These are phyloP conservation scores for Saccharomycopsis fermentans DNA, from an alignment of 805 yeast genomes.

Conservation along the genomic window DNA sequence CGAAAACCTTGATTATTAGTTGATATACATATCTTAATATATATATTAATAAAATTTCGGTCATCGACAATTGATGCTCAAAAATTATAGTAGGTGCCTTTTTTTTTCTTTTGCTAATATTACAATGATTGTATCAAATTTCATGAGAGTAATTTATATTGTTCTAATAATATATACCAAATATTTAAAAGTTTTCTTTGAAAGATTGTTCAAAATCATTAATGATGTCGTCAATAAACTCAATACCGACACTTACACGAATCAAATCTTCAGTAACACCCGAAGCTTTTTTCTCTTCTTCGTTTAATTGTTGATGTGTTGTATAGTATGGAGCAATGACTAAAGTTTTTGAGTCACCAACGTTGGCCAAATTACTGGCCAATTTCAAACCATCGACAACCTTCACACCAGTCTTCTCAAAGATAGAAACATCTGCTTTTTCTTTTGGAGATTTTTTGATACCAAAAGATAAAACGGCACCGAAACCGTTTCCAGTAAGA, in stretches of 20 bases:
- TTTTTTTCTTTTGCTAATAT: not conserved
- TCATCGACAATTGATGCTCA: too few relatives aligned
- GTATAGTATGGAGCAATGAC: slow-evolving; percentile 95
- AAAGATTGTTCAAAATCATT: slow-evolving; percentile 84
- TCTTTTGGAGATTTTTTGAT: slow-evolving; percentile 49
- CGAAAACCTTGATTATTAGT: not conserved
- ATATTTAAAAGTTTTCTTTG: slow-evolving; percentile 1
- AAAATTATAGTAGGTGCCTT: too few relatives aligned
- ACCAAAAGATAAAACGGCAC: slow-evolving; percentile 85
- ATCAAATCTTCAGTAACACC: slow-evolving; percentile 87
- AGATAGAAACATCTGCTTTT: slow-evolving; percentile 41
- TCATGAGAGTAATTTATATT: too few relatives aligned
- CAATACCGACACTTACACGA: slow-evolving; percentile 86
- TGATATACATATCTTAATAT: too few relatives aligned
- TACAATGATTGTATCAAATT: not conserved
- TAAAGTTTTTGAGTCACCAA: slow-evolving; percentile 92
- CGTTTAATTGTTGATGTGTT: slow-evolving; percentile 84
- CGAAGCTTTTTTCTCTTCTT: slow-evolving; percentile 67
- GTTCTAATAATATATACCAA: too few relatives aligned
- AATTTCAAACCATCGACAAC: slow-evolving; percentile 78
- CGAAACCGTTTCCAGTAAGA: slow-evolving; percentile 58
- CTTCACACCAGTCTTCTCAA: slow-evolving; percentile 67
- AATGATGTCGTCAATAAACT: slow-evolving; percentile 82
- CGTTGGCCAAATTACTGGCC: slow-evolving; percentile 91
- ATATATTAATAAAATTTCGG: too few relatives aligned